These are phyloP conservation scores for Backusella tuberculispora DNA, from an alignment of 192 early-diverging fungal genomes.

Conservation along the genomic window DNA sequence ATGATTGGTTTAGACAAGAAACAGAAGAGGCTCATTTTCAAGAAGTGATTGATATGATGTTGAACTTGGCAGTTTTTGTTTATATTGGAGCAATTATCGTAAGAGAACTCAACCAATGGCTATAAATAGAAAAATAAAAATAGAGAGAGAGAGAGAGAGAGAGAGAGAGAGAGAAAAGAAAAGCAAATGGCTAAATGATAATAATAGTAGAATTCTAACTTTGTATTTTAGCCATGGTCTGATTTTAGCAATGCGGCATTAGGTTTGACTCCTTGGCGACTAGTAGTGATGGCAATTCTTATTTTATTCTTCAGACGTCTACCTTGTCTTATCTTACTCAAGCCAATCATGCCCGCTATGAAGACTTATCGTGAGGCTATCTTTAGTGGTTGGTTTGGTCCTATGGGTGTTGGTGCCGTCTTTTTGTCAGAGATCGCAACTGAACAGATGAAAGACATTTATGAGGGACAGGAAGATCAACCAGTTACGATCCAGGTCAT, in stretches of 20 bases:
- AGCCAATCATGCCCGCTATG: constrained; percentile 72
- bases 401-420: constrained; percentile 65
- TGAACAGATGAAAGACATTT: constrained; percentile 38
- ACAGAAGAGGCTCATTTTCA: constrained; percentile 83
- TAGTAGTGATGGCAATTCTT: constrained; percentile 61
- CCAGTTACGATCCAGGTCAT: constrained; percentile 36
- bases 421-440: constrained; percentile 52
- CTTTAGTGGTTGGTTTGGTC: constrained; percentile 93
- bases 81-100: constrained; percentile 81
- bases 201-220: background rate
- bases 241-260: constrained; percentile 60
- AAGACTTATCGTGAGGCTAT: constrained; percentile 73
- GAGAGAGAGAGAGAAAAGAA: too few relatives aligned
- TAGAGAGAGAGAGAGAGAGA: too few relatives aligned
- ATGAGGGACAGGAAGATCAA: constrained; percentile 12
- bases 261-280: constrained; percentile 65
- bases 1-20: constrained; percentile 89
- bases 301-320: constrained; percentile 76
- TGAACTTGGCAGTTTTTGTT: constrained; percentile 88
- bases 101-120: constrained; percentile 6
- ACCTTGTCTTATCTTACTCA: constrained; percentile 65
- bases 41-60: constrained; percentile 85
- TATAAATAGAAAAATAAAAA: background rate
- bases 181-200: background rate
- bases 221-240: constrained; percentile 55